Evolutionary conservation across 1,139 yeast species (phyloP), one percentile per base, ranked within the genome.

Genomic region (Lodderomyces theae): DNA sequence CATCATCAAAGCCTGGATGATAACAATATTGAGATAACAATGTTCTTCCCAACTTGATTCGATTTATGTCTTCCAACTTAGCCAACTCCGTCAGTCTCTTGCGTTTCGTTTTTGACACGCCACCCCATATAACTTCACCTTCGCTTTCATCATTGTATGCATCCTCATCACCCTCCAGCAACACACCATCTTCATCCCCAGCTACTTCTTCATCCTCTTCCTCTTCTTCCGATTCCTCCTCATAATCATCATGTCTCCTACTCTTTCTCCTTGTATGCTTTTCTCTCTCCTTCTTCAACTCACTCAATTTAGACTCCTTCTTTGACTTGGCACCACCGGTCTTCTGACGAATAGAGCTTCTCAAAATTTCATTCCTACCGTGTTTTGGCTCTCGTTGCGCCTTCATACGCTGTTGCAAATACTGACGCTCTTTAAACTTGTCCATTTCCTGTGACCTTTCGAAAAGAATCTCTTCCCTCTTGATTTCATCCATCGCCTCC

Each of bases 361-460:
- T 50, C 3, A 37, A 37, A 17, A 22, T 30, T 8, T 37, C 39
- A 32, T 5, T 32, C 4, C 18, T 17, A 17, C 13, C 38, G 26
- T 23, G 31, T 46, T 66, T 71, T 38, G 69, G 75, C 44, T 63
- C 66, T 49, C 69, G 67, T 49, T 82, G 77, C 50, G 79, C 77
- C 53, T 69, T 74, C 52, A 88, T 83, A 64, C 97, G 82, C 56
- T 87, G 83, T 29, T 86, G 87, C 54, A 94, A 79, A 55, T 84
- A 82, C 57, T 78, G 77, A 60, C 87, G 79, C 64, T 92, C 97
- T 43, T 85, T 82, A 62, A 73, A 89, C 49, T 84, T 79, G 59
- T 90, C 95, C 81, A 88, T 80, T 51, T 87, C 95, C 62, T 89
- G 96, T 5, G 87, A 78, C 63, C 99, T 86, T 46, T 92, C 97